Percentiles rank a stretch among this genome's conserved stretches.
Conservation (phyloP, 2,329 filamentous ascomycete genomes). For the Aspergillus chevalieri region DNA sequence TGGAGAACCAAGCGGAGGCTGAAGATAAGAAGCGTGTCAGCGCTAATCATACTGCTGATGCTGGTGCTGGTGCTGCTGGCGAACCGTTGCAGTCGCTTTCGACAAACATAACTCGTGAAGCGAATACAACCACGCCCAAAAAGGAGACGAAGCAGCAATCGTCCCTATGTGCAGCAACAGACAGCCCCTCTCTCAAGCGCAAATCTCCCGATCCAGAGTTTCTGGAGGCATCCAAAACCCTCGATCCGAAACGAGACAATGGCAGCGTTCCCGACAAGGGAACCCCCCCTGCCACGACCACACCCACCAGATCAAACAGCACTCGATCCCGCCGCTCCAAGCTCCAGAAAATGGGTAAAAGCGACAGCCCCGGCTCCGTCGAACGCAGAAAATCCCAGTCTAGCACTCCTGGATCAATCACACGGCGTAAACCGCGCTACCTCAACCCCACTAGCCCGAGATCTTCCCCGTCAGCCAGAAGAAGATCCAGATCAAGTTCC, state of each 20-base stretch:
- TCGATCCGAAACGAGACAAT: not conserved
- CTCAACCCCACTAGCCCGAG: conserved; percentile 13
- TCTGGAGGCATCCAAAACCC: not conserved
- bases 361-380: conserved; percentile 30
- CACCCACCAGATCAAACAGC: not conserved
- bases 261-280: not conserved
- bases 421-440: not conserved
- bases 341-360: conserved; percentile 18
- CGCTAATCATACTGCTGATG: not conserved
- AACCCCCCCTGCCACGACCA: not conserved
- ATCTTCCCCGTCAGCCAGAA: conserved; percentile 10
- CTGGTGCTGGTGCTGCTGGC: not conserved
- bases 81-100: not conserved
- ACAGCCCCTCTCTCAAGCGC: conserved; percentile 30
- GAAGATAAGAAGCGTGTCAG: not conserved
- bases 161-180: conserved; percentile 14
- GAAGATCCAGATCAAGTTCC: conserved; percentile 15
- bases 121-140: conserved; percentile 4
- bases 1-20: conserved; percentile 21
- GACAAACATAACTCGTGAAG: conserved; percentile 3
- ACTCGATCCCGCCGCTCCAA: conserved; percentile 2
- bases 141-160: conserved; percentile 11
- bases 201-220: conserved; percentile 29
- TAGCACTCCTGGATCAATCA: not conserved
- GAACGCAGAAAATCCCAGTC: conserved; percentile 20